Evolutionary conservation across 441 rosid species (phyloP), one percentile per base, ranked within the genome.

Genomic region (Brassica balearica): DNA sequence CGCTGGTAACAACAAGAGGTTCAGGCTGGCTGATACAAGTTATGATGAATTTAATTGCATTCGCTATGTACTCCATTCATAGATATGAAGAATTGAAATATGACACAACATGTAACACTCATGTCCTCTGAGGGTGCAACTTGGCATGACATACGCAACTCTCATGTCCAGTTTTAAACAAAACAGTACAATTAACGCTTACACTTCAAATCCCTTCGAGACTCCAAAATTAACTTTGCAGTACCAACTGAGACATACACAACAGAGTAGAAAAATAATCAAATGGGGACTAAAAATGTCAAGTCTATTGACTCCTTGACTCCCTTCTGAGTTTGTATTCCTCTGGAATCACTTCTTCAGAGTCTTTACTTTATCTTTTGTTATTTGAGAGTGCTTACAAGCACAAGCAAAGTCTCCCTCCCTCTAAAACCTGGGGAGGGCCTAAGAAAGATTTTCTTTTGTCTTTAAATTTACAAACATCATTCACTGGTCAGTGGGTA

Each of bases 341-440:
- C 55, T 14, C 51, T 59, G 76, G 4, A 55, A 60, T 59, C 73
- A 72, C 62, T 71, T 55, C 53, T 5, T 63, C 66, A 65, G 71
- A 73, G 71, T 67, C 67, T 75, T 51, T 69, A 7, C 34, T 63
- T 69, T 61, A 71, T 67, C 77, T 34, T 48, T 17, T 67, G 73
- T 76, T 71, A 77, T 72, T 60, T 32, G 34, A 61, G 68, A 48
- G 48, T 67, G 77, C 77, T 38, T 71, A 76, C 71, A 77, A 17
- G 68, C 73, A 72, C 77, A 75, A 60, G 64, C 46, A 71, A 70
- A 74, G 76, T 59, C 64, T 69, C 75, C 71, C 75, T 69, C 79
- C 55, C 22, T 74, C 68, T 74, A 12, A 12, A 48, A 34, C 69
- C 60, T 36, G 65, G 23, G 25, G 38, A 38, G 77, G 58, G 64